A percentile compares a stretch with the other conserved stretches of the same genome.
Conservation (phyloP, 108 stramenopile genomes). For the Skeletonema marinoi region DNA sequence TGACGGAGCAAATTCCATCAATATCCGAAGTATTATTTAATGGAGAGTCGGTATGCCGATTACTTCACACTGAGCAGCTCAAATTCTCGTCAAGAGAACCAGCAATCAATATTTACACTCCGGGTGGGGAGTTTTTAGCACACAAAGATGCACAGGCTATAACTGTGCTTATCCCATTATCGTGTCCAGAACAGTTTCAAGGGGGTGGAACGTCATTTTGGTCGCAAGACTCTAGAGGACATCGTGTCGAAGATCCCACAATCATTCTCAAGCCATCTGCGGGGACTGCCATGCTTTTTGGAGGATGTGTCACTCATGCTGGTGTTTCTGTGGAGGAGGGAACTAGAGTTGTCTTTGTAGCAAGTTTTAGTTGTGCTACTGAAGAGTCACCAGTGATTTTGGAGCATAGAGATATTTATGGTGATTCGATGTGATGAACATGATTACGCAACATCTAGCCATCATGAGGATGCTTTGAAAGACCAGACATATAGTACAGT, state of each 20-base stretch:
- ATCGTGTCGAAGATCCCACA: conserved; percentile 29
- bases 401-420: conserved; percentile 13
- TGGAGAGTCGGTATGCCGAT: not conserved
- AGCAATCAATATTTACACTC: conserved; percentile 45
- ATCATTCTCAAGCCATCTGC: conserved; percentile 27
- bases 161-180: conserved; percentile 41
- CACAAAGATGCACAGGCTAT: conserved; percentile 49
- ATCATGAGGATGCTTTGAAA: too few relatives aligned
- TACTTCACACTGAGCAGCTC: conserved; percentile 4
- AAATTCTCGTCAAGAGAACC: conserved; percentile 35
- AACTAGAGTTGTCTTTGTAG: conserved; percentile 31
- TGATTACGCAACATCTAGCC: too few relatives aligned
- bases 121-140: conserved; percentile 32
- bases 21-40: conserved; percentile 28
- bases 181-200: conserved; percentile 17
- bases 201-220: conserved; percentile 21
- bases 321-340: conserved; percentile 32
- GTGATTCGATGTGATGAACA: not conserved
- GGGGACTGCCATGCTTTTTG: conserved; percentile 46
- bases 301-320: conserved; percentile 49
- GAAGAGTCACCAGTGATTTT: not conserved
- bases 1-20: conserved; percentile 18
- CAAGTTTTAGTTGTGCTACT: conserved; percentile 12
- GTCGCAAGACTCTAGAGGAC: conserved; percentile 4
- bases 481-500: too few relatives aligned